These are phyloP conservation scores for Euclidium syriacum DNA, from an alignment of 345 rosid species.

Conservation along the genomic window DNA sequence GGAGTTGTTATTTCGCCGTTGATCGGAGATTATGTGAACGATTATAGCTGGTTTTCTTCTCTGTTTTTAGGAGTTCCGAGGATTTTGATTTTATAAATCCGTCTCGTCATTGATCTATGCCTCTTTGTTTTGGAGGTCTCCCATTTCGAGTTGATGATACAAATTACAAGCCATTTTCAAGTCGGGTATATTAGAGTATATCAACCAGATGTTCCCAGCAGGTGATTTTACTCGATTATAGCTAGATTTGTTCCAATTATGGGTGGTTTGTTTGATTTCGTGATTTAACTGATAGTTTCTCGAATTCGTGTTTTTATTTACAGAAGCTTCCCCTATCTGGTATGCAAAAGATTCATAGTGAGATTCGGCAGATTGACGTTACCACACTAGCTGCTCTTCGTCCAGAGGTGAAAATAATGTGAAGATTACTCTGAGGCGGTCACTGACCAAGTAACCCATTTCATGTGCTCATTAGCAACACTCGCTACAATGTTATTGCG, in stretches of 20 bases:
- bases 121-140: neutral
- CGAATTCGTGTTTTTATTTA: constrained; percentile 11
- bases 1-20: too few relatives aligned
- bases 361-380: constrained; percentile 67
- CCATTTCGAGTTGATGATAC: neutral
- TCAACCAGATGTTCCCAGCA: constrained; percentile 87
- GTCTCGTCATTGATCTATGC: neutral
- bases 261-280: neutral
- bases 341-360: constrained; percentile 68
- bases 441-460: neutral
- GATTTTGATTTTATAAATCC: neutral
- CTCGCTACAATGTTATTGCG: too few relatives aligned
- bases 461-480: too few relatives aligned
- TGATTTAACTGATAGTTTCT: neutral
- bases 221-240: constrained; percentile 38
- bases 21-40: too few relatives aligned
- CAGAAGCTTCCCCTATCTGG: constrained; percentile 84
- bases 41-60: too few relatives aligned
- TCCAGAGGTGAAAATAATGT: constrained; percentile 46
- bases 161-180: constrained; percentile 46
- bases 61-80: neutral
- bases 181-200: constrained; percentile 63
- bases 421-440: neutral
- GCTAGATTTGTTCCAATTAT: neutral
- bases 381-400: constrained; percentile 76